A percentile compares a stretch with the other conserved stretches of the same genome.
Conservation (phyloP, 805 yeast genomes). For the Saccharomycopsis amapae region DNA sequence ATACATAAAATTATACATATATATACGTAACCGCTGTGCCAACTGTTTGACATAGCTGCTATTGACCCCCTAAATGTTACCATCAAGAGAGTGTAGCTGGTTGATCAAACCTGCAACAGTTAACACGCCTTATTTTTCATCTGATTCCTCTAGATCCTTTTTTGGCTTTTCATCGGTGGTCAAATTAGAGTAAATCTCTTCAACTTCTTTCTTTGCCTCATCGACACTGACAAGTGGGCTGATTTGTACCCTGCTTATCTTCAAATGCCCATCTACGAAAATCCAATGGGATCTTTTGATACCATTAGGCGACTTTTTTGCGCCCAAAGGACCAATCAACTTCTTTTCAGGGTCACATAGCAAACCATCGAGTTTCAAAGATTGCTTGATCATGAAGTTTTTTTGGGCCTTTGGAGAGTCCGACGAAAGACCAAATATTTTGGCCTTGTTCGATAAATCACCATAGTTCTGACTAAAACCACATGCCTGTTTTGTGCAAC, state of each 20-base stretch:
- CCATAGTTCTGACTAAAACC: constrained; percentile 71
- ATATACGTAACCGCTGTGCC: too few relatives aligned
- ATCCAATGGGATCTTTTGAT: constrained; percentile 89
- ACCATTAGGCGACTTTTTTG: constrained; percentile 71
- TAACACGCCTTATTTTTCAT: too few relatives aligned
- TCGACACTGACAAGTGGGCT: constrained; percentile 51
- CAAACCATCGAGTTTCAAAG: constrained; percentile 57
- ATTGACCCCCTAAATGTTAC: too few relatives aligned
- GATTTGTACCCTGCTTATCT: constrained; percentile 32
- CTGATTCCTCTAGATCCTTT: too few relatives aligned
- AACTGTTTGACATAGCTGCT: too few relatives aligned
- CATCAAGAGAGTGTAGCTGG: too few relatives aligned
- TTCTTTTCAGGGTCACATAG: constrained; percentile 68
- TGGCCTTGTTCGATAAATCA: constrained; percentile 45
- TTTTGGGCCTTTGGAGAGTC: constrained; percentile 77
- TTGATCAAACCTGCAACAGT: too few relatives aligned
- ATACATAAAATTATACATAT: too few relatives aligned
- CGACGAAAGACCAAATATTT: constrained; percentile 75
- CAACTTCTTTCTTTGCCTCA: constrained; percentile 52
- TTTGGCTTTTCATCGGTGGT: neutral
- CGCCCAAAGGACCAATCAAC: constrained; percentile 71
- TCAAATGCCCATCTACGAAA: constrained; percentile 67
- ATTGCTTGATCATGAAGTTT: constrained; percentile 65
- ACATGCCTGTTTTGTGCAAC: constrained; percentile 91
- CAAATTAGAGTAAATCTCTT: constrained; percentile 31